These are phyloP conservation scores for Magnolia kwangsiensis DNA, from an alignment of 164 flowering plant species.

Conservation along the genomic window DNA sequence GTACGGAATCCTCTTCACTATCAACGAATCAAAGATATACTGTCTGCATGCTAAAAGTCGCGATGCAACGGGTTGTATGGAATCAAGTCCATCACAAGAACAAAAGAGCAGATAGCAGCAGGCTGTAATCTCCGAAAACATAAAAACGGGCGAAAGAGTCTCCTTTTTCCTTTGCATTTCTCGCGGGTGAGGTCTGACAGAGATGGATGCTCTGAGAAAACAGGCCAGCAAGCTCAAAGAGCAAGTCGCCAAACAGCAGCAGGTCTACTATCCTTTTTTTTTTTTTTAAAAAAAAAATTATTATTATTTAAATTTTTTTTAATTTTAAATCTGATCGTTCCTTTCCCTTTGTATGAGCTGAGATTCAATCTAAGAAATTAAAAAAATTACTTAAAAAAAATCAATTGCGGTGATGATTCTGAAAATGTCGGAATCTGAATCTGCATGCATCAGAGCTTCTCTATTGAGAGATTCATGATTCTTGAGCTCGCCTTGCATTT, in stretches of 20 bases:
- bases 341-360: neutral
- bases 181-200: neutral
- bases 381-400: neutral
- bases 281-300: neutral
- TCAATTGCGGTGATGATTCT: neutral
- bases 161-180: neutral
- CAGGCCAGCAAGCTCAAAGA: constrained; percentile 82
- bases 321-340: neutral
- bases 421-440: neutral
- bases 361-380: neutral
- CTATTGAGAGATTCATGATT: neutral
- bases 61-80: too few species aligned
- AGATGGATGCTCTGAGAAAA: constrained; percentile 72
- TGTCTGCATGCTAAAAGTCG: too few species aligned
- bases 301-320: neutral
- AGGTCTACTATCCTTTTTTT: constrained; percentile 25
- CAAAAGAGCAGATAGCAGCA: too few species aligned
- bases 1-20: too few species aligned
- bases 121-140: too few species aligned
- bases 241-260: constrained; percentile 88
- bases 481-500: too few species aligned
- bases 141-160: neutral
- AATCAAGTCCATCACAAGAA: too few species aligned
- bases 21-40: too few species aligned
- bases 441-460: neutral